Percentiles rank a stretch among this genome's conserved stretches.
Evolutionary conservation across 108 stramenopile species (phyloP).

Genomic region (Fragilaria crotonensis): DNA sequence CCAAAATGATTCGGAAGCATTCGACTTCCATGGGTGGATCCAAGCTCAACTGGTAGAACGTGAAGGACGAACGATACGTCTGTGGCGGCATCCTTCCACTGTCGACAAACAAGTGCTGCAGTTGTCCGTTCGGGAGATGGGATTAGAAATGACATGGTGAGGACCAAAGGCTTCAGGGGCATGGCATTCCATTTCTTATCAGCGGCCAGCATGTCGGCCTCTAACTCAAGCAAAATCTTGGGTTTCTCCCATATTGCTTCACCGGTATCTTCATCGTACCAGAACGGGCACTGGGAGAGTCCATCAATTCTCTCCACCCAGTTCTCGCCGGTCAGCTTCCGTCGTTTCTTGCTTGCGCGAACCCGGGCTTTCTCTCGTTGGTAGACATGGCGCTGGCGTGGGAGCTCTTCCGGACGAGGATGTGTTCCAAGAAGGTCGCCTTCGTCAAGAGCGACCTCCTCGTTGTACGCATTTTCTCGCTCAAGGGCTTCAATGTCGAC

Average conservation of each 20-base stretch:
- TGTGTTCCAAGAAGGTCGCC: constrained; percentile 75
- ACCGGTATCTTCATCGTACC: constrained; percentile 84
- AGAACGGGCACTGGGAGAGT: constrained; percentile 43
- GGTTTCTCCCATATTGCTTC: constrained; percentile 81
- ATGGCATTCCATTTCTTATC: constrained; percentile 50
- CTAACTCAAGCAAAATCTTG: constrained; percentile 46
- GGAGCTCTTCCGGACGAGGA: constrained; percentile 56
- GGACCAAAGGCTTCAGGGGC: constrained; percentile 44
- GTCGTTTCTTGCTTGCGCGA: constrained; percentile 55
- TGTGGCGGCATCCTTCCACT: constrained; percentile 58
- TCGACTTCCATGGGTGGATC: constrained; percentile 41
- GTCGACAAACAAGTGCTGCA: constrained; percentile 45
- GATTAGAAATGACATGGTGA: constrained; percentile 59
- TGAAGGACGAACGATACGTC: constrained; percentile 71
- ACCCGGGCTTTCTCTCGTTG: constrained; percentile 63
- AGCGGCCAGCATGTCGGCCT: constrained; percentile 43
- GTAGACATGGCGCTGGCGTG: constrained; percentile 72
- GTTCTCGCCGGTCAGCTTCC: constrained; percentile 71
- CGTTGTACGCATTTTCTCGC: constrained; percentile 54
- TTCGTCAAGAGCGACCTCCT: constrained; percentile 58
- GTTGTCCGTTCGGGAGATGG: constrained; percentile 61
- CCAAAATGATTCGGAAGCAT: constrained; percentile 60
- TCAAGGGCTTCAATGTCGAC: constrained; percentile 73
- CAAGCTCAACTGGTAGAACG: constrained; percentile 80
- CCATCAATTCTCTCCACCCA: constrained; percentile 57